These are phyloP conservation scores for Jamesozyma piceae DNA, from an alignment of 805 yeast genomes.

Conservation along the genomic window DNA sequence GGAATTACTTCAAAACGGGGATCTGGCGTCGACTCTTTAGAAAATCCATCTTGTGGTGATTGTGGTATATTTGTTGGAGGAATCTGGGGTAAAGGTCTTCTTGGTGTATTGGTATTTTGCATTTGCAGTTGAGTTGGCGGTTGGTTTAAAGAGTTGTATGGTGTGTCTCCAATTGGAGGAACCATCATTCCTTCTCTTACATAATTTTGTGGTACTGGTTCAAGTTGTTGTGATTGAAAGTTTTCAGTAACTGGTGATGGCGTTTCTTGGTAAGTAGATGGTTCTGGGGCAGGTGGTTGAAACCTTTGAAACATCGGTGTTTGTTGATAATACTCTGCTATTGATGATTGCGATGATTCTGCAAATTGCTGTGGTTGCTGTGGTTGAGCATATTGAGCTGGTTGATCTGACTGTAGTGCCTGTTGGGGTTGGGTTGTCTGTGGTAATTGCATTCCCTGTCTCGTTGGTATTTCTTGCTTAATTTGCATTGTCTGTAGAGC, in stretches of 20 bases:
- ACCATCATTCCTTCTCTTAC: neutral
- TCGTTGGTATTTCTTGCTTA: too few species aligned
- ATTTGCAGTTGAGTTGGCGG: too few species aligned
- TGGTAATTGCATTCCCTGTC: neutral
- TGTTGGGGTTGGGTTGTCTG: neutral
- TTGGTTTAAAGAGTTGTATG: neutral
- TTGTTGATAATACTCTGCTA: too few species aligned
- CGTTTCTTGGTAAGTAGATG: too few species aligned
- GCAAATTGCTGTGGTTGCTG: neutral
- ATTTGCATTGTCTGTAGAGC: too few species aligned
- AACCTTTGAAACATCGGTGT: too few species aligned
- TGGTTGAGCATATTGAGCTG: neutral
- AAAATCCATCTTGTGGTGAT: neutral
- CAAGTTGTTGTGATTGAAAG: neutral
- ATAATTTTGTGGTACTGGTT: neutral
- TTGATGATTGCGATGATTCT: too few species aligned
- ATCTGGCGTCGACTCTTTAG: constrained; percentile 2
- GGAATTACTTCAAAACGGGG: constrained; percentile 16
- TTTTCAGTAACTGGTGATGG: neutral
- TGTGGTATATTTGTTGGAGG: neutral
- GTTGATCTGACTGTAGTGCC: constrained; percentile 2
- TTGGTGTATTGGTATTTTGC: too few species aligned
- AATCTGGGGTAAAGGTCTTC: neutral
- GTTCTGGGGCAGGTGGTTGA: too few species aligned
- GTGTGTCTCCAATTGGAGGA: neutral